phyloP scores from a whole-genome alignment of 495 filamentous ascomycete species.

The Neurospora tetrasperma region DNA sequence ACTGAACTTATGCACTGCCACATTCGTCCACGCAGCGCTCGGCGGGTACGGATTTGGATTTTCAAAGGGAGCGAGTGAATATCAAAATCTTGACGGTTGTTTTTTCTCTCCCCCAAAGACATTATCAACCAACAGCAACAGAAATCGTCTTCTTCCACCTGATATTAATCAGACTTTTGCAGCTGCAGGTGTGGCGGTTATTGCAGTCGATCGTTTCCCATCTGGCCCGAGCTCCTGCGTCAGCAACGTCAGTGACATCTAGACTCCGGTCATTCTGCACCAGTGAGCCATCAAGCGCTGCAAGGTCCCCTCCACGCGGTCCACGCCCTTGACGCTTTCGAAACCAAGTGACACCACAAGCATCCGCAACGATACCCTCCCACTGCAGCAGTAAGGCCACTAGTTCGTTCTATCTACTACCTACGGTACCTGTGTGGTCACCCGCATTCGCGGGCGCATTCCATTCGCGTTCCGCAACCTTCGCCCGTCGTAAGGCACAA shows the following conservation, averaged over 20 bases:
- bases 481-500: neutral
- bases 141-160: neutral
- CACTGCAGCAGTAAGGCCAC: neutral
- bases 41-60: neutral
- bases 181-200: neutral
- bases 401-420: neutral
- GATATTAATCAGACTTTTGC: neutral
- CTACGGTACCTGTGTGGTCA: neutral
- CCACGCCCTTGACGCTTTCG: neutral
- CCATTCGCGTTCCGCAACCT: neutral
- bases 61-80: neutral
- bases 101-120: neutral
- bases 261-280: neutral
- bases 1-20: neutral
- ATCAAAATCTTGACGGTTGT: neutral
- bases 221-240: slow-evolving; percentile 18
- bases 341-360: neutral
- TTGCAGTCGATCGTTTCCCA: slow-evolving; percentile 16
- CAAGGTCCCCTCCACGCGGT: neutral
- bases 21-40: neutral
- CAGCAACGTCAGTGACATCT: slow-evolving; percentile 5
- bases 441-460: neutral
- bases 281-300: neutral
- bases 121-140: neutral
- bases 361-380: neutral